These are phyloP conservation scores for Byssoonygena ceratinophila DNA, from an alignment of 2,329 filamentous ascomycete species.

Conservation along the genomic window DNA sequence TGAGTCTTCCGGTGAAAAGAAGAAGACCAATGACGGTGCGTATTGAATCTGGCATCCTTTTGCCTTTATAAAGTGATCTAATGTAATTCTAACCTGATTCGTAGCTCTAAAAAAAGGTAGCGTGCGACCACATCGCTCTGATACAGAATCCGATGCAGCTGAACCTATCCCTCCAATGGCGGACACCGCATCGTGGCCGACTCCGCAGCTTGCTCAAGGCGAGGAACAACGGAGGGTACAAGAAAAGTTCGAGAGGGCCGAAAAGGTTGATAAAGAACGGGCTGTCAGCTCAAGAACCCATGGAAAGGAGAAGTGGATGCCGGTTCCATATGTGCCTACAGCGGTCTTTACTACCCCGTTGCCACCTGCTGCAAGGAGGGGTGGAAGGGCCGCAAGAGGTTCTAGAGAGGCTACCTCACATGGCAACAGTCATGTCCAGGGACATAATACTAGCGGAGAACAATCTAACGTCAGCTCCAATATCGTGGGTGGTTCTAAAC, in stretches of 20 bases:
- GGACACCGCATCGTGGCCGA: conserved; percentile 79
- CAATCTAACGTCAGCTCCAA: conserved; percentile 23
- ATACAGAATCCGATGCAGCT: conserved; percentile 15
- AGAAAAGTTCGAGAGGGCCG: conserved; percentile 49
- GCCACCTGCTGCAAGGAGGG: conserved; percentile 41
- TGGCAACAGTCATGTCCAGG: conserved; percentile 31
- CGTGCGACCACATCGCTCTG: conserved; percentile 15
- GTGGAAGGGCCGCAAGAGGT: conserved; percentile 47
- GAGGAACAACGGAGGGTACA: conserved; percentile 65
- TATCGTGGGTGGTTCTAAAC: conserved; percentile 25
- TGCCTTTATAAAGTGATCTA: neutral
- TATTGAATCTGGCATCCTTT: neutral
- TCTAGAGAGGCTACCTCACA: conserved; percentile 43
- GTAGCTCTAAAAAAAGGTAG: conserved; percentile 19
- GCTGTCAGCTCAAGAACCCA: conserved; percentile 46
- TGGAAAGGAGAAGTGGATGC: conserved; percentile 75
- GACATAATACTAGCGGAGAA: conserved; percentile 24
- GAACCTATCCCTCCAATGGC: conserved; percentile 53
- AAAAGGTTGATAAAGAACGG: conserved; percentile 50
- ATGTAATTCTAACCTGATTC: conserved; percentile 9
- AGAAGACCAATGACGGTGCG: conserved; percentile 27
- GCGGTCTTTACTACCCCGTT: conserved; percentile 81
- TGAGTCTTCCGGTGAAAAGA: conserved; percentile 24
- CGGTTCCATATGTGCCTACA: conserved; percentile 69
- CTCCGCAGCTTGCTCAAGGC: conserved; percentile 65